Percentiles rank a stretch among this genome's conserved stretches.
These are phyloP conservation scores for Mortierella antarctica DNA, from an alignment of 192 early-diverging fungal genomes.

Conservation along the genomic window DNA sequence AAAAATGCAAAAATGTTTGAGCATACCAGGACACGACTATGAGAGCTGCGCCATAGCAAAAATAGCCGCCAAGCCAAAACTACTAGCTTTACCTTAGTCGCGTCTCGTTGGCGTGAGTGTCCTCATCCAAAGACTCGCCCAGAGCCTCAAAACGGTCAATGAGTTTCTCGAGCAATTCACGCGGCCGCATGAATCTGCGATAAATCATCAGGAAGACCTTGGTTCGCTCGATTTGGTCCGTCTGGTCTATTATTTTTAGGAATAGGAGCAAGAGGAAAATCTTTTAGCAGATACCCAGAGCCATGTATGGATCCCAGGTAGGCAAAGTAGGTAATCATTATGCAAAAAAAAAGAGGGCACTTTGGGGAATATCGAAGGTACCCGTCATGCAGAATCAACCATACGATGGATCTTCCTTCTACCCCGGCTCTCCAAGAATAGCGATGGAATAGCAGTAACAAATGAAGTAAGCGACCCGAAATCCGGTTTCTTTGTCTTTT, in stretches of 20 bases:
- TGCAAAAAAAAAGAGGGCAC: no score
- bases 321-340: no score
- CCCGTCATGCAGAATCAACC: neutral
- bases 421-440: no score
- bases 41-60: neutral
- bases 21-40: neutral
- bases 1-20: neutral
- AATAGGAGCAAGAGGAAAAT: neutral
- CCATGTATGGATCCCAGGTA: no score
- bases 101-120: conserved; percentile 20
- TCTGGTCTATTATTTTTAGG: neutral
- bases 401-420: neutral
- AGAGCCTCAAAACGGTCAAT: conserved; percentile 44
- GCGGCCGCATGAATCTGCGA: conserved; percentile 44
- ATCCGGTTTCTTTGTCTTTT: conserved; percentile 1
- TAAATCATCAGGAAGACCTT: conserved; percentile 49
- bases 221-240: conserved; percentile 33
- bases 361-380: no score
- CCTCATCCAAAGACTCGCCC: conserved; percentile 23
- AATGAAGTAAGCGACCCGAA: no score
- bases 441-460: neutral
- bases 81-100: conserved; percentile 22
- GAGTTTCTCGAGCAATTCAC: conserved; percentile 42
- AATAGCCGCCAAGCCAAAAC: neutral
- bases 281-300: neutral